Evolutionary conservation across 495 filamentous ascomycete genomes (phyloP), one percentile per base, ranked within the genome.

Genomic region (Lasiosphaeriaceae sp.): DNA sequence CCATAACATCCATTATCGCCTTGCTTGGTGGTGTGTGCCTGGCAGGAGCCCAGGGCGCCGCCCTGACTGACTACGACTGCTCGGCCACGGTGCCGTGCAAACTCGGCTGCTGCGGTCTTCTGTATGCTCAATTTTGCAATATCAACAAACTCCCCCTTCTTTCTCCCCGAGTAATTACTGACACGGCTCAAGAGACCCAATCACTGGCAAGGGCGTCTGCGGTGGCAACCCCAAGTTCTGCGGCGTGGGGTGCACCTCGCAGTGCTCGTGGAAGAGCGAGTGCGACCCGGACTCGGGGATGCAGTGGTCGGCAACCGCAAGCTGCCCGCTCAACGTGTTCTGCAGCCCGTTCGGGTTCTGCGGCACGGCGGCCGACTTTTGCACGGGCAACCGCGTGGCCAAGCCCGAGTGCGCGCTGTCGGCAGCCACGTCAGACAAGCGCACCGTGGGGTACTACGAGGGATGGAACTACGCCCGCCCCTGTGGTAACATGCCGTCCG

Each of bases 341-440:
- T 66, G 61, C 47, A 57, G 45, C 47, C 51, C 54, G 41, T 60
- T 53, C 41, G 61, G 61, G 23, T 60, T 60, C 56, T 67, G 62
- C 45, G 65, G 65, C 19, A 59, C 52, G 4, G 0, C 64, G 58
- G 12, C 17, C 2, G 57, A 61, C 1, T 68, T 68, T 44, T 66
- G 66, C 51, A 52, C 39, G 21, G 29, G 11, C 26, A 41, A 12
- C 7, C n/a, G 17, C 4, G 54, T 58, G 0, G 11, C 37, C 17
- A 17, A n/a, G 3, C 58, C 56, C 6, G 21, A n/a, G 2, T 64
- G 54, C 55, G 35, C 75, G 17, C 71, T 72, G 71, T 69, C 34
- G 26, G 41, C 34, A 41, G 48, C 46, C 44, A n/a, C 21, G 3
- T 20, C 37, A 2, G 12, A 20, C 1, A 17, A 8, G 12, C 37